phyloP scores from a whole-genome alignment of 208 protist species.

The Trypanosoma conorhini region DNA sequence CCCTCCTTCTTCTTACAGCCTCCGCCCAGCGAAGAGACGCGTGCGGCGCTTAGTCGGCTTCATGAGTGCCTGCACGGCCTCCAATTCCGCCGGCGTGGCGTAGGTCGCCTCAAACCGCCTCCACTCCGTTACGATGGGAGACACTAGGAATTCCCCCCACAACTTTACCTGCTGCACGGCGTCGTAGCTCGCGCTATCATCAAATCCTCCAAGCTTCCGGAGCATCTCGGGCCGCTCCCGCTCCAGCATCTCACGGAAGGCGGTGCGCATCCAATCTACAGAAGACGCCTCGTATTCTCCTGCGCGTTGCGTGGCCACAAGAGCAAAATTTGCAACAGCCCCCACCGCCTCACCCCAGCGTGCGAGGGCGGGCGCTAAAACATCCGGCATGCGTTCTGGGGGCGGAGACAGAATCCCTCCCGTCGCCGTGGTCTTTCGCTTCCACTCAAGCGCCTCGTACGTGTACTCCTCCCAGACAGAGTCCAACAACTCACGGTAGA shows the following conservation, averaged over 20 bases:
- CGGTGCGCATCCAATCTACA: constrained; percentile 37
- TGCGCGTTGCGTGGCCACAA: constrained; percentile 3
- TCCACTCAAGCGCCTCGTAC: constrained; percentile 75
- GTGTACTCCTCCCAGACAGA: constrained; percentile 75
- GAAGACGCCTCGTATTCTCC: constrained; percentile 9
- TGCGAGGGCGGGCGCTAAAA: constrained; percentile 50
- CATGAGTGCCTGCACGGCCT: constrained; percentile 44
- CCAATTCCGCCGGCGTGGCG: constrained; percentile 40
- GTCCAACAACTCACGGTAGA: constrained; percentile 58
- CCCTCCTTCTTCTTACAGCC: not conserved
- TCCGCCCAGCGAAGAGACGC: constrained; percentile 57
- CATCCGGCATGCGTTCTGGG: constrained; percentile 43
- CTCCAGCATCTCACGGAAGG: constrained; percentile 59
- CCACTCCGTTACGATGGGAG: constrained; percentile 67
- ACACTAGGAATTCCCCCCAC: constrained; percentile 69
- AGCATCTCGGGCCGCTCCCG: constrained; percentile 44
- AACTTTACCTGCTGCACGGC: constrained; percentile 43
- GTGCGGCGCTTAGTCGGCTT: constrained; percentile 61
- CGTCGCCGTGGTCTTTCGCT: constrained; percentile 14
- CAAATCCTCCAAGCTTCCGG: constrained; percentile 39
- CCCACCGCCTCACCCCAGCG: constrained; percentile 73
- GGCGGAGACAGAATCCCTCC: constrained; percentile 25
- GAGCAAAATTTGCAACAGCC: constrained; percentile 53
- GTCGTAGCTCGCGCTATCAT: constrained; percentile 45
- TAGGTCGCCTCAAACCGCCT: constrained; percentile 70